Evolutionary conservation across 1,139 yeast genomes (phyloP).

Genomic region (Suhomyces coccinellae): DNA sequence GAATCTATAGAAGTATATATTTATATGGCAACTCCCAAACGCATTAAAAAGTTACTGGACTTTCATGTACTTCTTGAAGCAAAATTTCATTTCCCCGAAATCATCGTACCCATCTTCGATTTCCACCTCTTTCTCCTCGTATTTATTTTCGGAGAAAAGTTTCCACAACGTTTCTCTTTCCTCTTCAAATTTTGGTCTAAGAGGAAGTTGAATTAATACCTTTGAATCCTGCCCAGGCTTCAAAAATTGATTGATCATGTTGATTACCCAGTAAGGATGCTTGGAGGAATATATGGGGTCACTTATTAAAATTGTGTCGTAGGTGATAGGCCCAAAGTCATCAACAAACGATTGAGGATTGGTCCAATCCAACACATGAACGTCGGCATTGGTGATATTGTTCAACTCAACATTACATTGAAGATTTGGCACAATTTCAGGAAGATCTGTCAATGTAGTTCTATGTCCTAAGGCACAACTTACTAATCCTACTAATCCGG

Average conservation of each 20-base stretch:
- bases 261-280: constrained; percentile 74
- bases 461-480: constrained; percentile 51
- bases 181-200: constrained; percentile 62
- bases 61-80: constrained; percentile 46
- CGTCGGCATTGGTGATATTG: constrained; percentile 31
- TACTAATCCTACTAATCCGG: constrained; percentile 84
- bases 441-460: constrained; percentile 72
- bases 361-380: constrained; percentile 75
- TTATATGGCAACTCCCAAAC: neutral
- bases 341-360: constrained; percentile 46
- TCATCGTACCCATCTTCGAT: constrained; percentile 76
- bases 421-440: constrained; percentile 73
- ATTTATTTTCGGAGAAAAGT: constrained; percentile 40
- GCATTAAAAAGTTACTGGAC: neutral
- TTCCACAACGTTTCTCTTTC: constrained; percentile 65
- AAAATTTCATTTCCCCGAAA: constrained; percentile 71
- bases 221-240: constrained; percentile 31
- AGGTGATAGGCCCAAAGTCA: constrained; percentile 29
- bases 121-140: constrained; percentile 25
- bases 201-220: constrained; percentile 72
- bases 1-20: neutral
- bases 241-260: constrained; percentile 52
- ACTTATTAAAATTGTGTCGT: constrained; percentile 66
- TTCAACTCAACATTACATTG: constrained; percentile 57
- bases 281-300: constrained; percentile 86